Conservation (phyloP, 495 filamentous ascomycete species). For the Aspergillus sparsus region DNA sequence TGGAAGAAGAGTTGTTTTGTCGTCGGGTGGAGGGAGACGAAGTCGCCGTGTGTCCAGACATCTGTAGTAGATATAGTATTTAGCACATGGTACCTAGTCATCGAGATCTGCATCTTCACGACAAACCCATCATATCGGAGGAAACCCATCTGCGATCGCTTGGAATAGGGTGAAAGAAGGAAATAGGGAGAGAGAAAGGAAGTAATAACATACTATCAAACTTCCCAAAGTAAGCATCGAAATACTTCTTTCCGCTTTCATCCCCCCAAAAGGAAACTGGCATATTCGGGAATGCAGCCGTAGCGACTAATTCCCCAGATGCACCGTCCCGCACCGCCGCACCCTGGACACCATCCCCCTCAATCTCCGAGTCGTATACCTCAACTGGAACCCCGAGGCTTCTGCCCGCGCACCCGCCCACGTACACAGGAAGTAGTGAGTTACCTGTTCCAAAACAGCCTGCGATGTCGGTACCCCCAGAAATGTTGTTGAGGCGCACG, state of each 20-base stretch:
- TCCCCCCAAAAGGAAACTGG: slow-evolving; percentile 74
- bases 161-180: too few species aligned
- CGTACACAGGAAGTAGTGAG: slow-evolving; percentile 66
- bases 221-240: slow-evolving; percentile 67
- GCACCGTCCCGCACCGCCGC: slow-evolving; percentile 55
- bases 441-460: slow-evolving; percentile 69
- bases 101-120: too few species aligned
- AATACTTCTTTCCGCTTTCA: slow-evolving; percentile 55
- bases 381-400: slow-evolving; percentile 63
- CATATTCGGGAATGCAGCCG: slow-evolving; percentile 67
- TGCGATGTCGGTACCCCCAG: slow-evolving; percentile 75
- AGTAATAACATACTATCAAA: slow-evolving; percentile 43
- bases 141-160: too few species aligned
- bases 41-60: slow-evolving; percentile 82
- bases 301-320: slow-evolving; percentile 72
- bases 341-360: slow-evolving; percentile 56
- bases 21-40: slow-evolving; percentile 65
- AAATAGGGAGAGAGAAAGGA: too few species aligned
- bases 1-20: slow-evolving; percentile 66
- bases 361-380: slow-evolving; percentile 60
- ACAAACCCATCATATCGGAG: too few species aligned
- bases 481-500: slow-evolving; percentile 68
- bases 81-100: too few species aligned
- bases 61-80: slow-evolving; percentile 26
- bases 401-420: slow-evolving; percentile 66